Conservation (phyloP, 306 rosid genomes). For the Fragaria ananassa region DNA sequence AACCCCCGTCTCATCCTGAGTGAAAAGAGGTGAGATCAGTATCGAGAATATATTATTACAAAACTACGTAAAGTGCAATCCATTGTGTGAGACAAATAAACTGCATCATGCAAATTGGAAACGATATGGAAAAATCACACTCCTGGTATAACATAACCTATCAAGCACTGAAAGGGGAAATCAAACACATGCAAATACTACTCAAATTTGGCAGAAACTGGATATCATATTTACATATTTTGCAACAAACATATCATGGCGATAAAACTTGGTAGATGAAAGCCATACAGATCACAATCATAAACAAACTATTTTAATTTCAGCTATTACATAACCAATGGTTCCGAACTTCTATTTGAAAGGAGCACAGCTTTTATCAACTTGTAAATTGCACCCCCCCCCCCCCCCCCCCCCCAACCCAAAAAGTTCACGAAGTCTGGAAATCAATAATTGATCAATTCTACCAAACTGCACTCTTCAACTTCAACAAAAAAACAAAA, state of each 20-base stretch:
- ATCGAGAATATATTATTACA: constrained; percentile 5
- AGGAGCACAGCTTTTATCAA: neutral
- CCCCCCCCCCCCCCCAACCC: neutral
- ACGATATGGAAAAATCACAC: neutral
- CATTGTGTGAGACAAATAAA: neutral
- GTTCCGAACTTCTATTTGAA: neutral
- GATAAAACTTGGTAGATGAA: neutral
- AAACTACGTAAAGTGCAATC: neutral
- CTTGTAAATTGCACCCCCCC: neutral
- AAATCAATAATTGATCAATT: neutral
- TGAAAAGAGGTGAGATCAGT: constrained; percentile 25
- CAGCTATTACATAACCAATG: neutral
- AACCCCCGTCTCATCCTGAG: constrained; percentile 96
- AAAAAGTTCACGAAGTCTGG: neutral
- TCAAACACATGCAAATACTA: neutral
- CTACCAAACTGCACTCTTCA: neutral
- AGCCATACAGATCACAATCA: neutral
- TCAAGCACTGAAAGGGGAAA: neutral
- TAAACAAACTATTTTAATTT: neutral
- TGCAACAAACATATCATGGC: neutral
- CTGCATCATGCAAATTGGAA: neutral
- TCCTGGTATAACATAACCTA: neutral
- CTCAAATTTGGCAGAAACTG: neutral
- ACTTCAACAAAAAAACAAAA: neutral
- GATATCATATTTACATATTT: neutral